Base-by-base conservation (phyloP, 306 rosid species). In the Begonia masoniana region DNA sequence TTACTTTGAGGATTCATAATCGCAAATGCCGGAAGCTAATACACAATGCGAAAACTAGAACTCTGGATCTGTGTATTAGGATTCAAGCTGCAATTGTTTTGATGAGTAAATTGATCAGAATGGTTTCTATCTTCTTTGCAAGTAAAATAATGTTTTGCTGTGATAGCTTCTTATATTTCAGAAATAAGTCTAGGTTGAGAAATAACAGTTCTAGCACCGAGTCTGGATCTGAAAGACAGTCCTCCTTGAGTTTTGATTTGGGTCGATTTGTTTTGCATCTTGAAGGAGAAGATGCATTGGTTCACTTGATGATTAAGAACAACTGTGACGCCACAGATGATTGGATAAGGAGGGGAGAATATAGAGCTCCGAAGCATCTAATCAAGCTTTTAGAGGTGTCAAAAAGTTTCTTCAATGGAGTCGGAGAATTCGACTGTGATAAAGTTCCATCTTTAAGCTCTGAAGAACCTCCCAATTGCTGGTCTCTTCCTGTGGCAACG, bases 401-500 rank as follows among this genome's bases (percentile, higher is more conserved):
- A 39, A 65, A 81, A 56, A 89, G 85, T 2, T 85, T 31, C 39
- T 31, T 89, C 61, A 80, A 58, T 19, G 83, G 82, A 54, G 81
- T 85, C 3, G 74, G 11, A 35, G 59, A 63, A 43, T 85, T 78
- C 51, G 95, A 85, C 71, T 60, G 67, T 35, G 72, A 70, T 43
- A 64, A 65, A 56, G 72, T 89, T 61, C 76, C 67, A 55, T 70
- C 73, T 68, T 76, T 80, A 41, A 78, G 69, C 58, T 31, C 51
- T 63, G 75, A 47, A 41, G 78, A 78, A 35, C 78, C 87, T 39
- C 76, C 86, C 14, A 68, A 85, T 64, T 60, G 64, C 60, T 89
- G 97, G 97, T 72, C 89, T 17, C 89, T 89, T 58, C 83, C 95
- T 21, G 62, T 85, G 52, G 94, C 77, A 51, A 89, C 97, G 52